These are phyloP conservation scores for Actinomortierella wolfii DNA, from an alignment of 371 early-diverging fungal species.

Conservation along the genomic window DNA sequence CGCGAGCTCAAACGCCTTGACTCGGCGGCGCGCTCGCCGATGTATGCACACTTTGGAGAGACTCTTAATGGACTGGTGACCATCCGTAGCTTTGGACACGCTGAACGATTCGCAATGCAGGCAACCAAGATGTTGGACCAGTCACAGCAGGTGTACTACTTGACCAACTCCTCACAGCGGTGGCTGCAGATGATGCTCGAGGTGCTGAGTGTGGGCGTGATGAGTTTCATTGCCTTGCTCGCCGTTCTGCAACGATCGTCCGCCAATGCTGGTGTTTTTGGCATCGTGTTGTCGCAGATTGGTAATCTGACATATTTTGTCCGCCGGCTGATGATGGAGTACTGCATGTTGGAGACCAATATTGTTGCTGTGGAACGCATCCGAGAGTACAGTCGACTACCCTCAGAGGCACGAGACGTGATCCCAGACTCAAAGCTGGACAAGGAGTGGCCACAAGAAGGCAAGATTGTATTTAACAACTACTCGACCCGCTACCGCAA, in stretches of 20 bases:
- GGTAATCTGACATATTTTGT: slow-evolving; percentile 15
- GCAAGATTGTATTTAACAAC: slow-evolving; percentile 55
- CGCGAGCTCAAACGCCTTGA: slow-evolving; percentile 60
- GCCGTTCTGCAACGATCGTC: slow-evolving; percentile 23
- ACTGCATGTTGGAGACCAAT: slow-evolving; percentile 35
- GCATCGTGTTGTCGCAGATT: slow-evolving; percentile 26
- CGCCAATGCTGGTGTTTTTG: slow-evolving; percentile 8
- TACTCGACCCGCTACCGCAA: slow-evolving; percentile 61
- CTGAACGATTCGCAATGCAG: slow-evolving; percentile 11
- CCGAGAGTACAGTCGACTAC: slow-evolving; percentile 43
- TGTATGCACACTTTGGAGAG: slow-evolving; percentile 56
- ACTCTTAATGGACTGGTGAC: slow-evolving; percentile 57
- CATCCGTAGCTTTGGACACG: slow-evolving; percentile 56
- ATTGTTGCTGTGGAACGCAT: slow-evolving; percentile 52
- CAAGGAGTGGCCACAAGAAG: slow-evolving; percentile 50
- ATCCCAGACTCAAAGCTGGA: slow-evolving; percentile 47
- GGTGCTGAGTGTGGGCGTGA: slow-evolving; percentile 9
- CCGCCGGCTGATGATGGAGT: slow-evolving; percentile 8
- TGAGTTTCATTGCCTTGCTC: slow-evolving; percentile 15
- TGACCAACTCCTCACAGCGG: slow-evolving; percentile 5
- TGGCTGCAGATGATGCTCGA: neutral
- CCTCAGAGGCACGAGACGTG: slow-evolving; percentile 57
- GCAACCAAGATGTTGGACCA: slow-evolving; percentile 13
- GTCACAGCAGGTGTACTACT: slow-evolving; percentile 10
- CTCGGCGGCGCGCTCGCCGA: slow-evolving; percentile 53